Evolutionary conservation across 208 protist genomes (phyloP), one percentile per base, ranked within the genome.

Genomic region (Leishmania guyanensis): DNA sequence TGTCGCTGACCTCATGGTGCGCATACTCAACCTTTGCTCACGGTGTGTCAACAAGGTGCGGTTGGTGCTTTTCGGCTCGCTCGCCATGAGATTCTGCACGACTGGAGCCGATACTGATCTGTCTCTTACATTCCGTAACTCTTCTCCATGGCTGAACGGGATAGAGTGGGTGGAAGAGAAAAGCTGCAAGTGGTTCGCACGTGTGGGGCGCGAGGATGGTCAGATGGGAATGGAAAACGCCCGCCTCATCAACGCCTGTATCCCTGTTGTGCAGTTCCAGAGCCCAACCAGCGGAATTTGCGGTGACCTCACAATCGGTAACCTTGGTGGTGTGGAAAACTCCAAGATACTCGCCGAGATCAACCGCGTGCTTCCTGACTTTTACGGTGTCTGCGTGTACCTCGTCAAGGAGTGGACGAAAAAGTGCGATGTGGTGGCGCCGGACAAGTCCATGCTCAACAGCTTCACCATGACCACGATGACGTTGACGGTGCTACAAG

Each of bases 401-500:
- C 64, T 93, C 22, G 85, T 98, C 60, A 98, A 97, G 89, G 90
- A 91, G 79, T 98, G 95, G 93, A 93, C 82, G 0, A 98, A 98
- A 85, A 82, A 81, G 43, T 86, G 91, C 3, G 93, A 98, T 83
- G 86, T 98, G 72, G 89, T 98, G 71, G 85, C 92, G 33, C 95
- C 95, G 2, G 93, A 96, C 53, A 94, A 95, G 77, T 76, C 73
- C 20, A 94, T 88, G 64, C 95, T 98, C 84, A 98, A 96, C 86
- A 97, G 93, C 84, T 98, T 98, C 77, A 95, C 95, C 79, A 86
- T 97, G 53, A 98, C 95, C 1, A 95, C 90, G 22, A 98, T 98
- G 93, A 82, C 93, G 9, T 85, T 96, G 50, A 98, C 96, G 95
- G 95, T 98, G 71, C 81, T 98, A 73, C 95, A 98, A 84, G 95